Conservation (phyloP, 2,329 filamentous ascomycete species). For the Pseudocercospora macadamiae region DNA sequence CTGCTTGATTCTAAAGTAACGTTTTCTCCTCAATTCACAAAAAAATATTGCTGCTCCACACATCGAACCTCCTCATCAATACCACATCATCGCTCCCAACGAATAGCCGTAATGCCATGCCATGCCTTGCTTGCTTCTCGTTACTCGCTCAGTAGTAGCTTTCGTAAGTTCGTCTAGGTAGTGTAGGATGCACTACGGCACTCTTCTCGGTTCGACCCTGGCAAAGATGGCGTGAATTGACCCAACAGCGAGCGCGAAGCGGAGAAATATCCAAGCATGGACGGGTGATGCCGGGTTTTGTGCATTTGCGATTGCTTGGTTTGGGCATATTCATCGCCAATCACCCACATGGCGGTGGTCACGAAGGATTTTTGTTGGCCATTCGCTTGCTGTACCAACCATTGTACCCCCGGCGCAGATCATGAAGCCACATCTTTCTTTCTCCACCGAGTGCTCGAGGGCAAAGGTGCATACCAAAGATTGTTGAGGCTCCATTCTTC, state of each 20-base stretch:
- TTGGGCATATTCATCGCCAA: no score
- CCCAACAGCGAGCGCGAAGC: neutral
- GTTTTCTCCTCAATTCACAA: neutral
- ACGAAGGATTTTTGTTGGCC: no score
- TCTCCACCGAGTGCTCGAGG: neutral
- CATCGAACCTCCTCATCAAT: no score
- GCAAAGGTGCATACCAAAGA: neutral
- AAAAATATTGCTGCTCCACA: neutral
- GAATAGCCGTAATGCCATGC: neutral
- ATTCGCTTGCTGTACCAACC: neutral
- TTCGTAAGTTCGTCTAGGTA: neutral
- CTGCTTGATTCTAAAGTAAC: neutral
- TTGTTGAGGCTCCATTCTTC: no score
- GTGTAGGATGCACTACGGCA: constrained; percentile 1
- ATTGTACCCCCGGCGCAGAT: neutral
- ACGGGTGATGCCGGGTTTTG: no score
- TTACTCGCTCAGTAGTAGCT: neutral
- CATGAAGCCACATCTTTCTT: neutral
- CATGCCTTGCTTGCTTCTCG: no score
- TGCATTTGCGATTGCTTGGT: no score
- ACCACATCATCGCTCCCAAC: no score
- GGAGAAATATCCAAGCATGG: no score
- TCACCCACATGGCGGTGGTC: no score
- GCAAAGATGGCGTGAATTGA: neutral
- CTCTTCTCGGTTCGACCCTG: no score